Conservation (phyloP, 768 basidiomycete species). For the Termitomyces sp. region DNA sequence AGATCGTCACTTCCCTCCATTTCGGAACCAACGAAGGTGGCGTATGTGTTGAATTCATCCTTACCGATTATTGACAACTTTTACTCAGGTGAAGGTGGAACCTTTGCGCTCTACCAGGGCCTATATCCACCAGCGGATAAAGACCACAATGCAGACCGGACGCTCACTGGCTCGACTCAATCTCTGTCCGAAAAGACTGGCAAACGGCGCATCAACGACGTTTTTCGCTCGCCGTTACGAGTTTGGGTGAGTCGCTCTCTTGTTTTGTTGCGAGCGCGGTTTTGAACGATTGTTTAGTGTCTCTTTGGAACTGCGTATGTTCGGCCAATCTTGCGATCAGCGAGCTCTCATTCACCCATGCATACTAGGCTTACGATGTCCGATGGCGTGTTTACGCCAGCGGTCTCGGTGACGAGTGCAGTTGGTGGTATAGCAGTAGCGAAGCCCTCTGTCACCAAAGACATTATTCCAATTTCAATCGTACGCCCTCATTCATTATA, state of each 20-base stretch:
- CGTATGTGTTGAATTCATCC: not conserved
- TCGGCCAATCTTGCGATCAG: not conserved
- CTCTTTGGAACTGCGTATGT: slow-evolving; percentile 55
- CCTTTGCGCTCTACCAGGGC: slow-evolving; percentile 60
- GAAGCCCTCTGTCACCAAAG: slow-evolving; percentile 38
- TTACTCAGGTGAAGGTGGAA: slow-evolving; percentile 59
- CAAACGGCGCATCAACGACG: slow-evolving; percentile 23
- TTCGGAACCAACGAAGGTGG: slow-evolving; percentile 51
- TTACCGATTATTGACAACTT: slow-evolving; percentile 7
- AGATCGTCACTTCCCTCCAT: slow-evolving; percentile 41
- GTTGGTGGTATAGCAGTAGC: slow-evolving; percentile 66
- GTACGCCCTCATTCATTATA: slow-evolving; percentile 25
- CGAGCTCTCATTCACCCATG: not conserved
- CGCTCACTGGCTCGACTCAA: slow-evolving; percentile 38
- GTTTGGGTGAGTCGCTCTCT: slow-evolving; percentile 41
- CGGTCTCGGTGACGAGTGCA: slow-evolving; percentile 66
- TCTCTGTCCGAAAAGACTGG: slow-evolving; percentile 7
- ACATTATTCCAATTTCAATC: slow-evolving; percentile 56
- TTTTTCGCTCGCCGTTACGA: slow-evolving; percentile 45
- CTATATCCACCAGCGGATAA: slow-evolving; percentile 40
- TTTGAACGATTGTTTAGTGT: slow-evolving; percentile 23
- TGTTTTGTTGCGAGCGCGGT: slow-evolving; percentile 13
- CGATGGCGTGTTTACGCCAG: slow-evolving; percentile 66
- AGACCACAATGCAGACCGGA: slow-evolving; percentile 47
- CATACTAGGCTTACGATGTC: slow-evolving; percentile 51